Base-by-base conservation (phyloP, 2,329 filamentous ascomycete species). In the Cladosporium oxysporum region DNA sequence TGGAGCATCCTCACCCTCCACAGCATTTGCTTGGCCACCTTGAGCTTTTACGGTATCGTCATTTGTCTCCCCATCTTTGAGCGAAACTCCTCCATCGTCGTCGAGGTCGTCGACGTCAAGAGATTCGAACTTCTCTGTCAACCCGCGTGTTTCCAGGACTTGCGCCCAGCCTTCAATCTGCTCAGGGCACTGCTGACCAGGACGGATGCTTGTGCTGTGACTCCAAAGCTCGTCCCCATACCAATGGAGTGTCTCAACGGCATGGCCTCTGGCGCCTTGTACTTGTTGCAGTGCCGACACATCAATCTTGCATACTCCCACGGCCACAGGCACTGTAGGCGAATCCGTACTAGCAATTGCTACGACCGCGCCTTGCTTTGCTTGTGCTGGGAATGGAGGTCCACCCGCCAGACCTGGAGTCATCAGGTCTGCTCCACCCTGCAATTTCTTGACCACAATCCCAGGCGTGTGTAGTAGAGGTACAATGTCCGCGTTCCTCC, bases 201-300 rank as follows among this genome's bases (percentile, higher is more conserved):
- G 80, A 66, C 81, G 83, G 5, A 83, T 85, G 31, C 79, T 80
- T 35, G 82, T 79, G 71, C 83, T 87, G 85, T 86, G 89, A 5
- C 80, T 80, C 87, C 88, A 90, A n/a, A 90, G 73, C 77, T 91
- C 88, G 77, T 91, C 88, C 1, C 88, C 87, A 67, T 83, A 82
- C 88, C 88, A 90, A 72, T 90, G 88, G 58, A 90, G 78, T 4
- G 85, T 87, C 69, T 85, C 82, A 11, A 90, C 87, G 1, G 88
- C 88, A 77, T 87, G 85, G 0, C 88, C 88, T 72, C 87, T 89
- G 16, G 81, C 79, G 0, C 88, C 88, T 71, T 85, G 84, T 6
- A 88, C 86, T 33, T 78, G 77, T 59, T 81, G 79, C 61, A 90
- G 73, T 1, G 78, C 79, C 55, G 83, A 83, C 18, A 90, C 80